phyloP scores from a whole-genome alignment of 73 alveolate species.

The Tetrahymena borealis region DNA sequence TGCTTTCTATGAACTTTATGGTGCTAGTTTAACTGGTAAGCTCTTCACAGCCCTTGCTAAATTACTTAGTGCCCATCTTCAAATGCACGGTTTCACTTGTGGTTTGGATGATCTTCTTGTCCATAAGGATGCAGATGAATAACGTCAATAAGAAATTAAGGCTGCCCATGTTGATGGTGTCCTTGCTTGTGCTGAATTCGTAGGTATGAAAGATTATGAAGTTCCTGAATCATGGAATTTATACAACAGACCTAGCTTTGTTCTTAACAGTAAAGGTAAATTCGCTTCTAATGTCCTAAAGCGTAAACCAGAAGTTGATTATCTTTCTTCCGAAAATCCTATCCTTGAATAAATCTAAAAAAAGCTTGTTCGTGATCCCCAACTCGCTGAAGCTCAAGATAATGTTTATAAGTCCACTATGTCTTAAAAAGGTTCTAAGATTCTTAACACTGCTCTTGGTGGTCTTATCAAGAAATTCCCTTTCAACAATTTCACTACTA shows the following conservation, averaged over 20 bases:
- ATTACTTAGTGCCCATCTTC: slow-evolving; percentile 77
- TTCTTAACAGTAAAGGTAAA: slow-evolving; percentile 6
- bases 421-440: slow-evolving; percentile 68
- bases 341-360: slow-evolving; percentile 46
- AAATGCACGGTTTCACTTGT: slow-evolving; percentile 93
- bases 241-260: slow-evolving; percentile 45
- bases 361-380: slow-evolving; percentile 55
- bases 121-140: slow-evolving; percentile 63
- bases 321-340: slow-evolving; percentile 31
- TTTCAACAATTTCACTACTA: slow-evolving; percentile 73
- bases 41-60: slow-evolving; percentile 89
- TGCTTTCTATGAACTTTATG: slow-evolving; percentile 93
- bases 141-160: slow-evolving; percentile 77
- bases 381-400: slow-evolving; percentile 78
- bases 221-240: slow-evolving; percentile 38
- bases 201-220: slow-evolving; percentile 62
- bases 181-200: slow-evolving; percentile 79
- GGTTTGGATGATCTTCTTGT: slow-evolving; percentile 89
- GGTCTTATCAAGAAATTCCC: slow-evolving; percentile 93
- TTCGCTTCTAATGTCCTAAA: background rate
- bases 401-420: slow-evolving; percentile 72
- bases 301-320: background rate
- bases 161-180: slow-evolving; percentile 72
- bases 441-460: slow-evolving; percentile 66
- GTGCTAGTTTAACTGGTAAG: slow-evolving; percentile 89